Evolutionary conservation across 2,329 filamentous ascomycete species (phyloP).

Genomic region (Fusarium anthophilum): DNA sequence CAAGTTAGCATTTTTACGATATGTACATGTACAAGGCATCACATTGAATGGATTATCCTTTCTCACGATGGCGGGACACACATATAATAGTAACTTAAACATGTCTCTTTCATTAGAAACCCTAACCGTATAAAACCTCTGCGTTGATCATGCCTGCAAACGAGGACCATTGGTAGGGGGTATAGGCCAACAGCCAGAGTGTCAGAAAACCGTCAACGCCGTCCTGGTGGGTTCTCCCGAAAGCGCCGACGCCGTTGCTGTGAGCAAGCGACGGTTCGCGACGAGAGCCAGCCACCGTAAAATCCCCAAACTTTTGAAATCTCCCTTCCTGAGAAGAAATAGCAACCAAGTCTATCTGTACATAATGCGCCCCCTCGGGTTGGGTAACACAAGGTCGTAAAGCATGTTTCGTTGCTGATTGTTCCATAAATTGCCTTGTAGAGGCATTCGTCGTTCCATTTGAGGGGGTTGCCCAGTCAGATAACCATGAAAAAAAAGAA

Average conservation of each 20-base stretch:
- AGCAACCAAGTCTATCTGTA: constrained; percentile 55
- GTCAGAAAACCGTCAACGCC: constrained; percentile 55
- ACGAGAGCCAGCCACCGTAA: constrained; percentile 42
- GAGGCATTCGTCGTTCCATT: constrained; percentile 39
- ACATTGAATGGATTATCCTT: not conserved
- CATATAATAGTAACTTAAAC: constrained; percentile 26
- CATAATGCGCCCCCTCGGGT: constrained; percentile 47
- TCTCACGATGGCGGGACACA: not conserved
- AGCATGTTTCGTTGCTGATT: constrained; percentile 42
- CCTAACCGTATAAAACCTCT: constrained; percentile 49
- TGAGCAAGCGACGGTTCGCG: constrained; percentile 33
- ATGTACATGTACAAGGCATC: not conserved
- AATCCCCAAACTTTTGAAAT: constrained; percentile 48
- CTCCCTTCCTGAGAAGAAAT: constrained; percentile 50
- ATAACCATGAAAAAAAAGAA: constrained; percentile 45
- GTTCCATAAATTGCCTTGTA: constrained; percentile 38
- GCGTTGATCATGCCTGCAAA: constrained; percentile 49
- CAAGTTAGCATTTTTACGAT: not conserved
- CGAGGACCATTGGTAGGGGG: constrained; percentile 49
- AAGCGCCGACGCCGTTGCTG: constrained; percentile 35
- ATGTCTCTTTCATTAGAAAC: constrained; percentile 49
- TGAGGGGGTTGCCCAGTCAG: constrained; percentile 42
- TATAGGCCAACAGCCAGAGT: constrained; percentile 55
- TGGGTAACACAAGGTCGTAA: constrained; percentile 42
- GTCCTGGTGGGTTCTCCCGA: constrained; percentile 46